Evolutionary conservation across 2,329 filamentous ascomycete species (phyloP), one percentile per base, ranked within the genome.

Genomic region (Aspergillus sp.): DNA sequence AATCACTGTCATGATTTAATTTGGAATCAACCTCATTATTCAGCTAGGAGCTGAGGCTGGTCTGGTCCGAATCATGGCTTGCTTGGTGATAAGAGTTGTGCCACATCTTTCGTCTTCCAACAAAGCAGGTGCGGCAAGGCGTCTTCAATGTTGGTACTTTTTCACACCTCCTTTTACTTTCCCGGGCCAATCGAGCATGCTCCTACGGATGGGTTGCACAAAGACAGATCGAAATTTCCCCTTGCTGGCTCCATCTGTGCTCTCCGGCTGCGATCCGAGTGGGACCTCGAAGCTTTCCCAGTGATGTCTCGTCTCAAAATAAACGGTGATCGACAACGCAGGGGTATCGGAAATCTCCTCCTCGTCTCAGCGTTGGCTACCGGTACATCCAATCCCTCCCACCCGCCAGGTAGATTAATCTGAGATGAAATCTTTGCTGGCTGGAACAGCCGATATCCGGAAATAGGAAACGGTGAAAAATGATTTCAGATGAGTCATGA

Each of bases 321-420:
- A 37, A 53, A 47, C 51, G 19, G 21, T 40, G 43, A 53, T 46
- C 51, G 31, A 40, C 51, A 39, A 40, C 39, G 43, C 51, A 53
- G 31, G 51, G 27, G 27, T 39, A 33, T 53, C 11, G 51, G 27
- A 53, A 49, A 37, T 31, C 21, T 27, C 41, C 27, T 39, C 21
- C 8, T 33, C 39, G 17, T 15, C 44, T 52, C 17, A 45, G 44
- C 19, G 44, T 17, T 48, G 6, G 27, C 19, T 35, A 21, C 21
- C 21, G 21, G 21, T 21, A 35, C 45, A n/a, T 17, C 24, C 33
- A 35, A 19, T 9, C 17, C 6, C 15, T 31, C 17, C 45, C 45
- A 48, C 27, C 14, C 19, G 7, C 31, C 9, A 17, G n/a, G 8
- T 8, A 15, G 44, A 31, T 15, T 4, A 8, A n/a, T 24, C 9